phyloP scores from a whole-genome alignment of 345 rosid species.

The Mangifera indica region DNA sequence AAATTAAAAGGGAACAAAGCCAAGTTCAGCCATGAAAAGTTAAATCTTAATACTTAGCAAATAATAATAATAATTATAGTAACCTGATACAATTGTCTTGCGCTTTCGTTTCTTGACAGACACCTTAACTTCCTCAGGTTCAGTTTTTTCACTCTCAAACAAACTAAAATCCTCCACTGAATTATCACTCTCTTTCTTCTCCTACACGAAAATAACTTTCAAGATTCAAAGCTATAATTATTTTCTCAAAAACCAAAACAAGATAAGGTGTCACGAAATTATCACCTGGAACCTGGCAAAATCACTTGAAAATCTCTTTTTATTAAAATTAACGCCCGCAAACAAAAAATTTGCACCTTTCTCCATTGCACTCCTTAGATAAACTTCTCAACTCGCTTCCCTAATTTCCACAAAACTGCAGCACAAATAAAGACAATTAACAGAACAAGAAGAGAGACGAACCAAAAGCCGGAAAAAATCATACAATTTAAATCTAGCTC shows the following conservation, averaged over 20 bases:
- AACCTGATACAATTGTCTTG: constrained; percentile 50
- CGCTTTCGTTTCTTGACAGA: constrained; percentile 61
- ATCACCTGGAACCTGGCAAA: constrained; percentile 63
- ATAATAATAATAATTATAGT: not conserved
- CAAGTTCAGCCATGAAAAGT: not conserved
- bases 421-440: not conserved
- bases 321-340: constrained; percentile 64
- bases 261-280: not conserved
- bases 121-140: constrained; percentile 27
- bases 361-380: constrained; percentile 42
- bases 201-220: constrained; percentile 27
- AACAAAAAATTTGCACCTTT: constrained; percentile 63
- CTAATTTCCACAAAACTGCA: not conserved
- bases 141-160: constrained; percentile 38
- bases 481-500: not conserved
- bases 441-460: not conserved
- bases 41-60: not conserved
- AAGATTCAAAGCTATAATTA: not conserved
- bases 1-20: not conserved
- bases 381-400: not conserved
- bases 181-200: constrained; percentile 35
- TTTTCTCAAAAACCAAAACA: not conserved
- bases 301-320: constrained; percentile 61
- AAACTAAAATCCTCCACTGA: constrained; percentile 32
- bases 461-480: no score